Base-by-base conservation (phyloP, 2,329 filamentous ascomycete species). In the Penicillium sp. region DNA sequence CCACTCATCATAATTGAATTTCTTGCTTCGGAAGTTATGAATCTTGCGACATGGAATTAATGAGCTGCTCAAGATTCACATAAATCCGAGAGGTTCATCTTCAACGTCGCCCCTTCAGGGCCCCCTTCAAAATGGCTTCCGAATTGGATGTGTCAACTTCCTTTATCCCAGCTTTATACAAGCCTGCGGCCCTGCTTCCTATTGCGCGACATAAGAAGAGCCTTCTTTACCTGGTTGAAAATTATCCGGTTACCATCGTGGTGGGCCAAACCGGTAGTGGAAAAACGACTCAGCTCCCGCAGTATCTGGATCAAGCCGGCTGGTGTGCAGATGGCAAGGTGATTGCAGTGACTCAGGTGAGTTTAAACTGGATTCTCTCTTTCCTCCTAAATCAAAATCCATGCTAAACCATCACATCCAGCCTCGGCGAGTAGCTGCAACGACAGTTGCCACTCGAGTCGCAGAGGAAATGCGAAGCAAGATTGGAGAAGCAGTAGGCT, bases 201-300 rank as follows among this genome's bases (percentile, higher is more conserved):
- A 97, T 99, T 58, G 86, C 92, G 28, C 89, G 89, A 62, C 88
- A 97, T 65, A 86, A 86, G 59, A 82, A 94, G 52, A 86, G 82
- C 50, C 79, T 99, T 1, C 82, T 97, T 2, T 97, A 96, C 74
- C 82, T 92, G 13, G 84, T 97, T 54, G 93, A 97, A 71, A 92
- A 85, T 7, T 85, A 86, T 60, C 88, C 90, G 0, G 88, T 97
- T 53, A 93, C 90, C 0, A 91, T 97, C 47, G 86, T 97, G 11
- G 87, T 97, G 51, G 94, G 93, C 8, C 92, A 97, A 70, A 97
- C 94, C 1, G 94, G 94, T 3, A 96, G 90, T 21, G 92, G 93
- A 37, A 97, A 97, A 75, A 96, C 92, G 1, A 97, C 94, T 0
- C 94, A 97, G 70, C 88, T 97, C 39, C 94, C 94, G 1, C 93